Conservation (phyloP, 2,329 filamentous ascomycete species). For the Cercospora brassicicola region DNA sequence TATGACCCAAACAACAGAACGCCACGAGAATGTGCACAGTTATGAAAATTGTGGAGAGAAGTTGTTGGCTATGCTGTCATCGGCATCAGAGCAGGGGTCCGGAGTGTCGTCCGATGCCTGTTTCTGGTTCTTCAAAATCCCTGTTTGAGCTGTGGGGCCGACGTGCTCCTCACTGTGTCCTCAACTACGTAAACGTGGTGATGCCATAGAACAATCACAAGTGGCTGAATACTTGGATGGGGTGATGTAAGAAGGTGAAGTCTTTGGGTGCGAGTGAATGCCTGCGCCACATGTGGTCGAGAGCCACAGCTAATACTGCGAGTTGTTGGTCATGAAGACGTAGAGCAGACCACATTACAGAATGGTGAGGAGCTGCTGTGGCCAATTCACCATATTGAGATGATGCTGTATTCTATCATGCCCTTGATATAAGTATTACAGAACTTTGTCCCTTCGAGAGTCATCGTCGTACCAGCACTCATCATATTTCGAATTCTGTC, state of each 20-base stretch:
- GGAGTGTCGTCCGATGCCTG: background rate
- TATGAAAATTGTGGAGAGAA: background rate
- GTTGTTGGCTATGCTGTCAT: background rate
- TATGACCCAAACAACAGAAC: background rate
- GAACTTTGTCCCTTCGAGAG: background rate
- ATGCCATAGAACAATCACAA: background rate
- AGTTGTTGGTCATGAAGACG: background rate
- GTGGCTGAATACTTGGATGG: background rate
- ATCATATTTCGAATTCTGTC: background rate
- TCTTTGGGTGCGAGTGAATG: background rate
- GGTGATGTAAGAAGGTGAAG: background rate
- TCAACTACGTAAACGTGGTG: background rate
- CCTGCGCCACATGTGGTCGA: background rate
- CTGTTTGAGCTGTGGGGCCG: background rate
- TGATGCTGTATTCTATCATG: background rate
- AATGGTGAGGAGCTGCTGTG: background rate
- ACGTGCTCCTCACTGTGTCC: background rate
- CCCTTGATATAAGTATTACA: background rate
- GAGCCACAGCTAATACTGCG: background rate
- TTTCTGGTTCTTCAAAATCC: background rate
- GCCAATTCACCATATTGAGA: background rate
- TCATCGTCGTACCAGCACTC: background rate
- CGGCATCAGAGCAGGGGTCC: background rate
- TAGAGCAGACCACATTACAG: background rate
- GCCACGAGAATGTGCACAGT: background rate